Evolutionary conservation across 108 stramenopile genomes (phyloP).

Genomic region (Fragilaria crotonensis): DNA sequence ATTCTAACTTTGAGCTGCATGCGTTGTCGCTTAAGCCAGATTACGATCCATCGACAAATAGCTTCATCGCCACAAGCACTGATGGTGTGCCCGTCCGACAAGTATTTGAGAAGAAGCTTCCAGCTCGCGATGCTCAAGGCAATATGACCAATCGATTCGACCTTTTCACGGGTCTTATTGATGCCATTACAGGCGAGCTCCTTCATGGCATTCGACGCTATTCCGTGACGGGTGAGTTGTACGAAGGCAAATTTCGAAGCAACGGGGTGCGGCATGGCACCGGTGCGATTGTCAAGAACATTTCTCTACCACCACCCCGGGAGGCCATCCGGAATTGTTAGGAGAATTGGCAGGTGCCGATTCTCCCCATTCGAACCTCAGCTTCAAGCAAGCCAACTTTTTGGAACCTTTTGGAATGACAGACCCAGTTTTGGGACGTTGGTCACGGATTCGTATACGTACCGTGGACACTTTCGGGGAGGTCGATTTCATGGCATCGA

Average conservation of each 20-base stretch:
- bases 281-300: conserved; percentile 7
- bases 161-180: conserved; percentile 26
- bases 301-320: background rate
- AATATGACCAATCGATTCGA: background rate
- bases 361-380: conserved; percentile 4
- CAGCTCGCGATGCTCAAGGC: background rate
- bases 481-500: conserved; percentile 18
- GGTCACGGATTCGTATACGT: conserved; percentile 8
- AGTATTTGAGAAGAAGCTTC: background rate
- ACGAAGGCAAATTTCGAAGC: conserved; percentile 23
- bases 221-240: conserved; percentile 16
- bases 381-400: conserved; percentile 15
- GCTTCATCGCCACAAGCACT: background rate
- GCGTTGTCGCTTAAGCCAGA: background rate
- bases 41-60: background rate
- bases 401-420: conserved; percentile 27
- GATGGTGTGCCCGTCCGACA: conserved; percentile 3
- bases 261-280: conserved; percentile 5
- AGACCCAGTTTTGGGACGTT: conserved; percentile 16
- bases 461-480: conserved; percentile 9
- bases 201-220: conserved; percentile 19
- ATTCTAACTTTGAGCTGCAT: too few relatives aligned
- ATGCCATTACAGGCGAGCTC: conserved; percentile 25
- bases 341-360: background rate
- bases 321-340: background rate